These are phyloP conservation scores for Thelonectria discophora DNA, from an alignment of 2,329 filamentous ascomycete species.

Conservation along the genomic window DNA sequence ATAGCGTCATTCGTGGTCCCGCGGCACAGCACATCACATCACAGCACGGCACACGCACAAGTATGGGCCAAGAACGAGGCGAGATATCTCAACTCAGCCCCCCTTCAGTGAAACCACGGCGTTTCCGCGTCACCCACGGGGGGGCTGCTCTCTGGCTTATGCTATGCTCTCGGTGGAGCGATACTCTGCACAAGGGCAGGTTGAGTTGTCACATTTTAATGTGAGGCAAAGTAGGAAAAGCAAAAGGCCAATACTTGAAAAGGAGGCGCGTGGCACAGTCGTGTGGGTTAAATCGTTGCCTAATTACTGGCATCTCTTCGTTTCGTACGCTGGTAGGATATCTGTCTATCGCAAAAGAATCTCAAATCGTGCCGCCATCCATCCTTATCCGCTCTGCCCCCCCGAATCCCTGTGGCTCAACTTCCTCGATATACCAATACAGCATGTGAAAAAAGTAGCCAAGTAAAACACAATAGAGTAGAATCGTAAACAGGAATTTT, in stretches of 20 bases:
- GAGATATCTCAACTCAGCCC: constrained; percentile 22
- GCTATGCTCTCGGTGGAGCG: not conserved
- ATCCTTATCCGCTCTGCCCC: not conserved
- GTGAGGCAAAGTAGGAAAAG: not conserved
- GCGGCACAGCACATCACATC: too few relatives aligned
- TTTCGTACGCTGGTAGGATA: constrained; percentile 14
- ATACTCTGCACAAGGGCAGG: not conserved
- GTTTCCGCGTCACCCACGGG: constrained; percentile 12
- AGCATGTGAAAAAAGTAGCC: constrained; percentile 5
- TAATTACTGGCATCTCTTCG: constrained; percentile 18
- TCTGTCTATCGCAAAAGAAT: constrained; percentile 20
- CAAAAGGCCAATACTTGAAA: too few relatives aligned
- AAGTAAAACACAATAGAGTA: constrained; percentile 18
- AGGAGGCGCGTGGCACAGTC: not conserved
- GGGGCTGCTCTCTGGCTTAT: not conserved
- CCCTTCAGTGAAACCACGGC: constrained; percentile 9
- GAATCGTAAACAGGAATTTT: constrained; percentile 30
- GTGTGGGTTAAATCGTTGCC: constrained; percentile 10
- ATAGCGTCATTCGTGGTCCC: constrained; percentile 37
- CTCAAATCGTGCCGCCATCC: constrained; percentile 6
- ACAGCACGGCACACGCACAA: not conserved
- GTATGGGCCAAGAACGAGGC: constrained; percentile 11
- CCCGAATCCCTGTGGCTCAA: constrained; percentile 13
- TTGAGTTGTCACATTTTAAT: not conserved
- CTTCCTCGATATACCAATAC: constrained; percentile 4